Base-by-base conservation (phyloP, 225 moss, liverwort and hornwort species). In the Bryoerythrophyllum caledonicum region DNA sequence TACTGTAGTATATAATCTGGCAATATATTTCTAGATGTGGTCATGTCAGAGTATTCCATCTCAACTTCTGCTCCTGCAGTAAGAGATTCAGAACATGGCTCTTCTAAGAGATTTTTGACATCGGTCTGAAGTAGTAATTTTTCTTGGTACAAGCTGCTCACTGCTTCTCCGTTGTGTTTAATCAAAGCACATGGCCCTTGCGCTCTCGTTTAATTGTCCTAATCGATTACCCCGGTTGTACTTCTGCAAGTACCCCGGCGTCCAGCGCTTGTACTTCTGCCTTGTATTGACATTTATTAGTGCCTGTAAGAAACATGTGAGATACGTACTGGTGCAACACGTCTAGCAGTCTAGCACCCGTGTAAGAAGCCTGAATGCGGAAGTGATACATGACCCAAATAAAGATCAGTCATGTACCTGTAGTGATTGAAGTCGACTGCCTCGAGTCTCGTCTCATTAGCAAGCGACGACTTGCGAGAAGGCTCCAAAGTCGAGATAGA, bases 271-370 rank as follows among this genome's bases (percentile, higher is more conserved):
- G 60, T 76, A 64, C 69, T 73, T 52, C 44, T 52, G 46, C 43
- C 15, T 6, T 67, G 37, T 46, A 63, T 24, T 25, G 52, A 58
- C 21, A 27, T 41, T 41, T 32, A 37, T 44, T 56, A 43, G 14
- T 43, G 21, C 14, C 30, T n/a, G 28, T 6, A 41, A 56, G 72
- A 10, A 67, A 68, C 72, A 25, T 67, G 76, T 67, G 67, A 72
- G n/a, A 16, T 52, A 66, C 68, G 72, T 46, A 27, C 28, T 62
- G 49, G 30, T 21, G 49, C 49, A 30, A 56, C 37, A 27, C 28
- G 35, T 62, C 28, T n/a, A 53, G 14, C 3, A n/a, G 52, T 8
- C 23, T 41, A 26, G 46, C 63, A 9, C 20, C 48, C 4, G 24
- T 72, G 51, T 28, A 12, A 4, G 13, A 5, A 1, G 20, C 10